These are phyloP conservation scores for Coniosporium tulheliwenetii DNA, from an alignment of 2,329 filamentous ascomycete genomes.

Conservation along the genomic window DNA sequence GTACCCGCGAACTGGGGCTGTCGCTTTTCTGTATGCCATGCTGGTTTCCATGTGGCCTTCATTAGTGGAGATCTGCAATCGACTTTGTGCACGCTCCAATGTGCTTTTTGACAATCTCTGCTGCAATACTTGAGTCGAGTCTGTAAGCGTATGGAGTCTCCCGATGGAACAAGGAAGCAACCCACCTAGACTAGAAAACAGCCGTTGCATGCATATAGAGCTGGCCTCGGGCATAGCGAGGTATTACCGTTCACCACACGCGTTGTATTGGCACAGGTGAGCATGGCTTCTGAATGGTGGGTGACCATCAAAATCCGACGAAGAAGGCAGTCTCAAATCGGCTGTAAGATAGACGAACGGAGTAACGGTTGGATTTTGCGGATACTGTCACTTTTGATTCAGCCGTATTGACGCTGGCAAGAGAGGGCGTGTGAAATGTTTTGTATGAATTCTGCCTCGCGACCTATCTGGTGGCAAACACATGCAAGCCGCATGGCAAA, in stretches of 20 bases:
- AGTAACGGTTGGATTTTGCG: too few species aligned
- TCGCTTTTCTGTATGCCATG: constrained; percentile 12
- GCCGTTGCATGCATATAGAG: not conserved
- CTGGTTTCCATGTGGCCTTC: constrained; percentile 14
- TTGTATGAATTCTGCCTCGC: too few species aligned
- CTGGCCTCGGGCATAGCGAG: not conserved
- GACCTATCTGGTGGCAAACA: too few species aligned
- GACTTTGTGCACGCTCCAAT: constrained; percentile 15
- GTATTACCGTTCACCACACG: not conserved
- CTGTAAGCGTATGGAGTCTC: not conserved
- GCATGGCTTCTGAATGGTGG: too few species aligned
- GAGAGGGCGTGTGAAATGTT: too few species aligned
- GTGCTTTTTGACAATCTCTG: constrained; percentile 13
- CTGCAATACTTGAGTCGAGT: constrained; percentile 17
- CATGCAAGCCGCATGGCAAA: too few species aligned
- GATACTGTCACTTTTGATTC: too few species aligned
- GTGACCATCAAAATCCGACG: too few species aligned
- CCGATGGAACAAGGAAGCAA: not conserved
- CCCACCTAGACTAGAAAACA: not conserved
- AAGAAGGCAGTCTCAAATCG: too few species aligned
- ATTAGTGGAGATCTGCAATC: constrained; percentile 15
- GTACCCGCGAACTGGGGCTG: constrained; percentile 11
- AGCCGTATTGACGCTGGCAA: too few species aligned
- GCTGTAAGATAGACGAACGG: too few species aligned
- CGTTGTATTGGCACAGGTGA: not conserved